Conservation (phyloP, 1,284 basidiomycete species). For the Coniophora puteana region DNA sequence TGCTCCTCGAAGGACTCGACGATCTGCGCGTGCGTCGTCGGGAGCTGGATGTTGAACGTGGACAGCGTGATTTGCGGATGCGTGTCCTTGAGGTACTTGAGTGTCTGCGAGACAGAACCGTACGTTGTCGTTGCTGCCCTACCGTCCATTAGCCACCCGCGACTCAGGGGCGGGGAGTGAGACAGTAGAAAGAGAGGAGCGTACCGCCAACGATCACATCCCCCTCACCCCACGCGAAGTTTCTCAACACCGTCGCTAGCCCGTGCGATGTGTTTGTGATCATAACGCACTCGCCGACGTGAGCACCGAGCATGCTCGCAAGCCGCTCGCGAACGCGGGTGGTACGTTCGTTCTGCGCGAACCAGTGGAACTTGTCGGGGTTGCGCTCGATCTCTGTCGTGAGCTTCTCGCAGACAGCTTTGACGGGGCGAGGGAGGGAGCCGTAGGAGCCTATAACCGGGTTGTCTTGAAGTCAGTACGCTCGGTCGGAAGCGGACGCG, state of each 20-base stretch:
- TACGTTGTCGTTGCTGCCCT: slow-evolving; percentile 68
- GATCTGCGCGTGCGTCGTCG: slow-evolving; percentile 59
- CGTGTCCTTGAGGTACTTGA: slow-evolving; percentile 58
- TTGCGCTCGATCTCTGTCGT: slow-evolving; percentile 49
- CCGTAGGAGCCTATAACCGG: slow-evolving; percentile 74
- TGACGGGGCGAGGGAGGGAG: slow-evolving; percentile 59
- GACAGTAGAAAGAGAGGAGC: slow-evolving; percentile 17
- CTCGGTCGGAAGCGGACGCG: no score
- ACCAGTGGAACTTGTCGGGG: slow-evolving; percentile 59
- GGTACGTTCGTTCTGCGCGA: slow-evolving; percentile 23
- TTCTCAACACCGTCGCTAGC: slow-evolving; percentile 62
- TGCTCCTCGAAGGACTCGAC: slow-evolving; percentile 50
- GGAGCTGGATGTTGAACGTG: slow-evolving; percentile 55
- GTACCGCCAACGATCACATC: slow-evolving; percentile 44
- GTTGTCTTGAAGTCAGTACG: background rate
- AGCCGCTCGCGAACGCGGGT: slow-evolving; percentile 41
- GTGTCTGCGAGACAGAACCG: slow-evolving; percentile 50
- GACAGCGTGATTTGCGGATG: slow-evolving; percentile 50
- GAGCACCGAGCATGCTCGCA: slow-evolving; percentile 58
- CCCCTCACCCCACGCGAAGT: slow-evolving; percentile 46
- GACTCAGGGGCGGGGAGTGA: background rate
- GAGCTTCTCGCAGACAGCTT: slow-evolving; percentile 44
- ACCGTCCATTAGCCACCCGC: background rate
- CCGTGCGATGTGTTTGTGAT: slow-evolving; percentile 67
- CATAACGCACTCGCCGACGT: slow-evolving; percentile 61